These are phyloP conservation scores for Calonectria pseudoreteaudii DNA, from an alignment of 2,329 filamentous ascomycete species.

Conservation along the genomic window DNA sequence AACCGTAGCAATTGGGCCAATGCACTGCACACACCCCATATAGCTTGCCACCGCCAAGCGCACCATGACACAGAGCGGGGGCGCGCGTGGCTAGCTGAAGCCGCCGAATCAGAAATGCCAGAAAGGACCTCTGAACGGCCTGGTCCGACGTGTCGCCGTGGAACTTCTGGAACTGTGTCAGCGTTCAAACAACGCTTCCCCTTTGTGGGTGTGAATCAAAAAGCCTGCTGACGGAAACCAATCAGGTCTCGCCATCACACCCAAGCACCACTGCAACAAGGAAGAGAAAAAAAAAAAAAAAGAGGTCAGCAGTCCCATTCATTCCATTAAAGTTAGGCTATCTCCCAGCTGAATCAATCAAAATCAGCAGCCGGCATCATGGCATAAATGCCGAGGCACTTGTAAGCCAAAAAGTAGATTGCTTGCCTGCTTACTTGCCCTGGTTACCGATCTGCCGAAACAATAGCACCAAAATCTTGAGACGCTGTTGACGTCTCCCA, in stretches of 20 bases:
- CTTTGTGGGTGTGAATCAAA: not conserved
- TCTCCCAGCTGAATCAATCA: not conserved
- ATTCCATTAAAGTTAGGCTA: not conserved
- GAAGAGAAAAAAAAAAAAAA: too few species aligned
- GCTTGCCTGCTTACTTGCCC: too few species aligned
- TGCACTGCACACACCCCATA: not conserved
- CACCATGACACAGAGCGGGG: slow-evolving; percentile 41
- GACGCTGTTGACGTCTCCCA: not conserved
- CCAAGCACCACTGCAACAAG: not conserved
- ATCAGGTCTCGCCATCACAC: not conserved
- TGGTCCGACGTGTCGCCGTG: not conserved
- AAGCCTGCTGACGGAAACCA: not conserved
- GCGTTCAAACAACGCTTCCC: not conserved
- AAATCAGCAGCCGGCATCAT: not conserved
- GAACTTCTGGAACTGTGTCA: slow-evolving; percentile 15
- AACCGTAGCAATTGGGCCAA: not conserved
- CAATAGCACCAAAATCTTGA: not conserved
- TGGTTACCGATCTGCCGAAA: not conserved
- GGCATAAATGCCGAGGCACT: not conserved
- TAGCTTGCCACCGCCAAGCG: not conserved
- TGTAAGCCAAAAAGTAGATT: too few species aligned
- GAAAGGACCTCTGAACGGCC: not conserved
- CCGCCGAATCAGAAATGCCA: not conserved
- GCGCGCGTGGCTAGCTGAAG: slow-evolving; percentile 5
- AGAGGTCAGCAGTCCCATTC: not conserved